Conservation (phyloP, 805 yeast species). For the Wickerhamiella hasegawae region DNA sequence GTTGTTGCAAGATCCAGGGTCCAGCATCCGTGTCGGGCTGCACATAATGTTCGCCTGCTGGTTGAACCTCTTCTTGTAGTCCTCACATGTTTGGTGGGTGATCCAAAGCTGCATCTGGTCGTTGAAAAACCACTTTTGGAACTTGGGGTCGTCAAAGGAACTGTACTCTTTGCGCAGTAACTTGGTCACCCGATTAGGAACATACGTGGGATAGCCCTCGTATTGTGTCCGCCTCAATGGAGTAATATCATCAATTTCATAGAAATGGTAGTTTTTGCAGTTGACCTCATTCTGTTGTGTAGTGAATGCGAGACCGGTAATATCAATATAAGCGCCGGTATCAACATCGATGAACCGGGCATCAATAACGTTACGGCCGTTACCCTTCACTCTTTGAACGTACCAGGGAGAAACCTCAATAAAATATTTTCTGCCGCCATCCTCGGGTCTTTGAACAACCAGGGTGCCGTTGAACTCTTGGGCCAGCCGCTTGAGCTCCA, state of each 20-base stretch:
- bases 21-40: neutral
- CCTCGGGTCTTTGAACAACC: slow-evolving; percentile 29
- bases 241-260: slow-evolving; percentile 30
- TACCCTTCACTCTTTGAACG: slow-evolving; percentile 32
- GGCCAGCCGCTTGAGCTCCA: slow-evolving; percentile 31
- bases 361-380: slow-evolving; percentile 35
- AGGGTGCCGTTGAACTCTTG: slow-evolving; percentile 32
- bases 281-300: slow-evolving; percentile 17
- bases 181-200: slow-evolving; percentile 27
- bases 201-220: slow-evolving; percentile 38
- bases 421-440: slow-evolving; percentile 29
- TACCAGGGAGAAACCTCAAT: slow-evolving; percentile 35
- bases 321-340: slow-evolving; percentile 43
- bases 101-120: slow-evolving; percentile 10
- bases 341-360: slow-evolving; percentile 45
- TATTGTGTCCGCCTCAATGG: slow-evolving; percentile 40
- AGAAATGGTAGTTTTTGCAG: slow-evolving; percentile 44
- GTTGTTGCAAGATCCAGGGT: neutral
- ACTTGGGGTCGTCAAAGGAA: slow-evolving; percentile 9
- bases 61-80: neutral
- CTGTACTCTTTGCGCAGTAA: slow-evolving; percentile 27
- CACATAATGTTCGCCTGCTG: neutral
- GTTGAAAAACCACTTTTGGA: slow-evolving; percentile 13
- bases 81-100: neutral
- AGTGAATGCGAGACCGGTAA: slow-evolving; percentile 31